Conservation (phyloP, 441 rosid genomes). For the Gossypium aridum region DNA sequence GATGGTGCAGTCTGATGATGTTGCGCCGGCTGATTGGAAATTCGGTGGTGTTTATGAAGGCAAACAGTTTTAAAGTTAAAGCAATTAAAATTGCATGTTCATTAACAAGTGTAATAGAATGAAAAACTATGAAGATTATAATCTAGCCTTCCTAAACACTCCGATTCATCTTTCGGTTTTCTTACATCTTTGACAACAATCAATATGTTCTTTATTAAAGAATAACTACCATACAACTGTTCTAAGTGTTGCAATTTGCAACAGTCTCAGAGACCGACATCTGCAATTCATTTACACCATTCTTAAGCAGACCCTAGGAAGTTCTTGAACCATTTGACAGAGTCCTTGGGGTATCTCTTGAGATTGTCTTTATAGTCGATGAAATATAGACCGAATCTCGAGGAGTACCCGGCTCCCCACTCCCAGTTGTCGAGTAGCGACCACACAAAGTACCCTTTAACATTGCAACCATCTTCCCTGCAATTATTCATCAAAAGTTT, state of each 20-base stretch:
- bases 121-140: background rate
- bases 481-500: conserved; percentile 10
- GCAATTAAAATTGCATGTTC: background rate
- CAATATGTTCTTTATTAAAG: background rate
- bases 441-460: conserved; percentile 92
- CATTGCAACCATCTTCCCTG: conserved; percentile 97
- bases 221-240: background rate
- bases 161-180: background rate
- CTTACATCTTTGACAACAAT: background rate
- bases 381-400: conserved; percentile 88
- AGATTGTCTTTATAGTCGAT: conserved; percentile 78
- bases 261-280: background rate
- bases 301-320: conserved; percentile 40
- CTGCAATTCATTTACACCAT: background rate
- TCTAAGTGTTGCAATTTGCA: background rate
- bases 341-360: conserved; percentile 86
- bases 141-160: background rate
- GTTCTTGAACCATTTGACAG: conserved; percentile 86
- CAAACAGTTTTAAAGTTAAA: background rate
- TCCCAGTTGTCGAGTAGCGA: conserved; percentile 90
- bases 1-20: conserved; percentile 24
- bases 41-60: conserved; percentile 41
- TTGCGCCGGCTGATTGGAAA: conserved; percentile 31
- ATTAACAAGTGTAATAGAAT: background rate
- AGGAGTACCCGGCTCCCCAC: conserved; percentile 82